These are phyloP conservation scores for Mycosphaerella sp. DNA, from an alignment of 2,329 filamentous ascomycete genomes.

Conservation along the genomic window DNA sequence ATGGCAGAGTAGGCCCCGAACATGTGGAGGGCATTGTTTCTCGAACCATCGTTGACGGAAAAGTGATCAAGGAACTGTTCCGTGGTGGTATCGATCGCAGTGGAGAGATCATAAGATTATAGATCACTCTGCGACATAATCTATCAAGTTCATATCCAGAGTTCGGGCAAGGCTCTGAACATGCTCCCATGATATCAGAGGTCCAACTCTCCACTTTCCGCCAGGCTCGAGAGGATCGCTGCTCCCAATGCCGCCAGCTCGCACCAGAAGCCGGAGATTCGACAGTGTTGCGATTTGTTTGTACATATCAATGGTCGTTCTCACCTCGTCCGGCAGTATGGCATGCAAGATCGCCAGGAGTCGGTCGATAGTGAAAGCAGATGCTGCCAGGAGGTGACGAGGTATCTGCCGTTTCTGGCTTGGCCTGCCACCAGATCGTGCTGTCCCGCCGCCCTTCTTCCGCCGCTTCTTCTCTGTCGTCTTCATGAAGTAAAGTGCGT, in stretches of 20 bases:
- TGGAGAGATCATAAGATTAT: constrained; percentile 29
- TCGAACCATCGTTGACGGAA: constrained; percentile 63
- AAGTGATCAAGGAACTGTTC: constrained; percentile 64
- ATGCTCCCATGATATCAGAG: constrained; percentile 63
- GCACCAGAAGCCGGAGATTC: constrained; percentile 61
- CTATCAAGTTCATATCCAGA: constrained; percentile 71
- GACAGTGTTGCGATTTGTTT: constrained; percentile 63
- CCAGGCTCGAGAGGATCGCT: constrained; percentile 62
- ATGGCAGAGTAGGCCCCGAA: constrained; percentile 67
- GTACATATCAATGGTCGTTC: constrained; percentile 44
- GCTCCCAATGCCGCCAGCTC: constrained; percentile 53
- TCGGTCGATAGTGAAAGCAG: constrained; percentile 70
- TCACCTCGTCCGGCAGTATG: constrained; percentile 47
- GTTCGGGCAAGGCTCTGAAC: constrained; percentile 63
- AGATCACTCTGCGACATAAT: constrained; percentile 55
- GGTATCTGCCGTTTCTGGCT: constrained; percentile 62
- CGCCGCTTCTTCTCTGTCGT: constrained; percentile 49
- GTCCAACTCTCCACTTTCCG: constrained; percentile 70
- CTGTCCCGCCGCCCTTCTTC: constrained; percentile 46
- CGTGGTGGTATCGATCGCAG: constrained; percentile 56
- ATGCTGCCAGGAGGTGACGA: constrained; percentile 68
- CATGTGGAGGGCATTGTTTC: constrained; percentile 70
- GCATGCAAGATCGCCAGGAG: constrained; percentile 72
- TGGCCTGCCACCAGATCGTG: constrained; percentile 26
- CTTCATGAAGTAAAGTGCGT: constrained; percentile 70